Evolutionary conservation across 2,329 filamentous ascomycete genomes (phyloP), one percentile per base, ranked within the genome.

Genomic region (Trichoderma arundinaceum): DNA sequence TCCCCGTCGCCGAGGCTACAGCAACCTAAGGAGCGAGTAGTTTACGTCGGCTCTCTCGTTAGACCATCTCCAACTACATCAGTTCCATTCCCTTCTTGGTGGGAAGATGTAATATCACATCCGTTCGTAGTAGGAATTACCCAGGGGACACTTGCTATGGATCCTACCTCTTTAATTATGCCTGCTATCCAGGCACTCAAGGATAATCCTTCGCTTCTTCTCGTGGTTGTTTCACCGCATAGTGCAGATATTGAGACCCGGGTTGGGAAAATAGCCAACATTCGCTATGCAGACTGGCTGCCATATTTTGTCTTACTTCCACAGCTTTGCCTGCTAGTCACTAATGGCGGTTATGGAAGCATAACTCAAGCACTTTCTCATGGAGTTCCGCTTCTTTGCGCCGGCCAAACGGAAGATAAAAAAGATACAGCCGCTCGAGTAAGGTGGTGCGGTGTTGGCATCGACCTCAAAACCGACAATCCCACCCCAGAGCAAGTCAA

Each of bases 311-410:
- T 74, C 4, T 71, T 79, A 2, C 72, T 79, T 1, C 76, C 76
- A 0, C 74, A 72, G 17, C 72, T 77, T 2, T 68, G 69, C 6
- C 70, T 78, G 5, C 71, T 78, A 15, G 72, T 78, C 49, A 78
- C 77, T 3, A 78, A 78, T 17, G 77, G 76, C 6, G 77, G 77
- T 1, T 78, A 78, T 41, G 76, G 77, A 15, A 77, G 76, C 41
- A 71, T 78, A 57, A 77, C 75, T 0, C 77, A 78, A 38, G 77
- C 77, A 0, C 68, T 78, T 4, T 76, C 74, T 0, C 74, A 77
- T n/a, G 72, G 70, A 28, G 72, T 78, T 1, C 76, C 77, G 4
- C 66, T 78, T 22, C 71, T 78, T 5, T 78, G 76, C 19, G 77
- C 77, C 0, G 77, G 77, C 0, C 77, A 77, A 46, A 73, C 74